Conservation (phyloP, 148 eudicot genomes). For the Chenopodium album region DNA sequence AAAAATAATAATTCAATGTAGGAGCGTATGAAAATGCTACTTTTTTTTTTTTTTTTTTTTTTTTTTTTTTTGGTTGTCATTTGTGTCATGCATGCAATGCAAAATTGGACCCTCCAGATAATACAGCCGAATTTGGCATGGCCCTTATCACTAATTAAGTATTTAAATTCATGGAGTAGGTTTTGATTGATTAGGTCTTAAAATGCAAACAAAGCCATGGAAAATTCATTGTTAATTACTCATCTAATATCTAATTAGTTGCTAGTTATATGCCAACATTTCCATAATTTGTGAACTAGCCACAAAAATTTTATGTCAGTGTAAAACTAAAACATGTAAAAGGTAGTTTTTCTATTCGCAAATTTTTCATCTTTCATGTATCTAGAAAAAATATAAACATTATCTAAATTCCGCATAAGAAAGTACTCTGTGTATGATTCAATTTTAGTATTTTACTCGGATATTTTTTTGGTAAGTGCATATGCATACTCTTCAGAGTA, state of each 20-base stretch:
- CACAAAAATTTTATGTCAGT: too few species aligned
- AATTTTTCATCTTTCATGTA: too few species aligned
- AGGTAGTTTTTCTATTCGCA: too few species aligned
- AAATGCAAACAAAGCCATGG: conserved; percentile 4
- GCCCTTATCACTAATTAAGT: conserved; percentile 12
- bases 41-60: background rate
- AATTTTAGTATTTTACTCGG: too few species aligned
- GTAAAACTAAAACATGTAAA: too few species aligned
- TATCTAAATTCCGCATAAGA: too few species aligned
- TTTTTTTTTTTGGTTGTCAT: background rate
- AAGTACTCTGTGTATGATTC: too few species aligned
- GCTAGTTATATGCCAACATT: conserved; percentile 23
- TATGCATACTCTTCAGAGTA: too few species aligned
- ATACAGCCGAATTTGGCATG: conserved; percentile 10
- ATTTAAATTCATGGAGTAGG: conserved; percentile 13
- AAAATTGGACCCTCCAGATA: background rate
- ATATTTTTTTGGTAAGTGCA: too few species aligned
- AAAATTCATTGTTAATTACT: conserved; percentile 16
- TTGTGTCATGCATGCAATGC: background rate
- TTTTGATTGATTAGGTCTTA: conserved; percentile 1
- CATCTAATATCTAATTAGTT: conserved; percentile 17
- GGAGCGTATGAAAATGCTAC: background rate
- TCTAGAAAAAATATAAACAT: too few species aligned
- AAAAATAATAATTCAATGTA: too few species aligned
- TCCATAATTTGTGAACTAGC: background rate